Evolutionary conservation across 192 early-diverging fungal species (phyloP).

Genomic region (Coemansia sp.): DNA sequence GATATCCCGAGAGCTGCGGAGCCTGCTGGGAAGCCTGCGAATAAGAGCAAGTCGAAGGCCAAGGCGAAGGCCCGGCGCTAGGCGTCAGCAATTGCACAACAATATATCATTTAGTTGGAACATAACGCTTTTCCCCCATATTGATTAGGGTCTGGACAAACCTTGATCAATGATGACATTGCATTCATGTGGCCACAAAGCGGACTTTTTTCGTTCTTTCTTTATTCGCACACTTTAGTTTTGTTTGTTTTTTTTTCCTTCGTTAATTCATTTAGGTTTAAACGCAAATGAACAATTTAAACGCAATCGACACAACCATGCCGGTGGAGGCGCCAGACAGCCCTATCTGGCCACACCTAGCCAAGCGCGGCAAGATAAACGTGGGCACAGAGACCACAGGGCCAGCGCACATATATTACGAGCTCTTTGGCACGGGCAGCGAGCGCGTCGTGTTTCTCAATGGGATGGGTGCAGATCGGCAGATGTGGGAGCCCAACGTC

Average conservation of each 20-base stretch:
- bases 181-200: too few relatives aligned
- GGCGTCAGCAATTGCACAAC: background rate
- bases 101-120: background rate
- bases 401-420: constrained; percentile 39
- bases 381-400: background rate
- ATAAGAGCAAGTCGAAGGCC: background rate
- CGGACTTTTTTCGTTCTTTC: background rate
- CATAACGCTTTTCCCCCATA: too few relatives aligned
- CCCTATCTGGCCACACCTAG: constrained; percentile 32
- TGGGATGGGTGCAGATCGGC: constrained; percentile 50
- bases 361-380: constrained; percentile 40
- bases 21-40: background rate
- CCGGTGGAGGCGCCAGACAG: constrained; percentile 42
- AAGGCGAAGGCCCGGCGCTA: background rate
- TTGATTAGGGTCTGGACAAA: too few relatives aligned
- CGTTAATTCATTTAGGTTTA: background rate
- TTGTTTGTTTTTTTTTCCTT: background rate
- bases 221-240: background rate
- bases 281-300: constrained; percentile 26
- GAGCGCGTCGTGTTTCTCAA: constrained; percentile 40
- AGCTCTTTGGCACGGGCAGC: constrained; percentile 29
- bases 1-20: constrained; percentile 23
- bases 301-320: constrained; percentile 40
- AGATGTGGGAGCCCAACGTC: constrained; percentile 52
- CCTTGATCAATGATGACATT: too few relatives aligned